Evolutionary conservation across 306 rosid species (phyloP).

Genomic region (Vigna radiata): DNA sequence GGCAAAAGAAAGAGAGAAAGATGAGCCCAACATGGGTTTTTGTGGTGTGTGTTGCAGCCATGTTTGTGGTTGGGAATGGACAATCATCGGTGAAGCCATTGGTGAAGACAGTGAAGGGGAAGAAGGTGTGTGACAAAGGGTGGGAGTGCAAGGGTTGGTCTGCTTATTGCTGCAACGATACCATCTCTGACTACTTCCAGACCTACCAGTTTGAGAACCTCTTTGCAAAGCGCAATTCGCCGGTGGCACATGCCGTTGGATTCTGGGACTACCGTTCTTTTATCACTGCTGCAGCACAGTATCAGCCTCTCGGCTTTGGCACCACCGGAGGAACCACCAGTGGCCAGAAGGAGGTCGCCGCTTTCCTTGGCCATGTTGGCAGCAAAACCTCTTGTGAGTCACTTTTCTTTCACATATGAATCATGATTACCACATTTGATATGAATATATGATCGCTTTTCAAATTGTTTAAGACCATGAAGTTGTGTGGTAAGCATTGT

Average conservation of each 20-base stretch:
- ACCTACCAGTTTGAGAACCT: constrained; percentile 89
- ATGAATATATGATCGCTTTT: too few species aligned
- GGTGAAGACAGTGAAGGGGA: constrained; percentile 78
- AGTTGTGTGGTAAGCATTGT: constrained; percentile 4
- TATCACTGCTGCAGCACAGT: constrained; percentile 71
- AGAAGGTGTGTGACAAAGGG: constrained; percentile 79
- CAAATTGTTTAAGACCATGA: not conserved
- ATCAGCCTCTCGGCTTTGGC: constrained; percentile 87
- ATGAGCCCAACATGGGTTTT: constrained; percentile 56
- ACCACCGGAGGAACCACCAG: constrained; percentile 76
- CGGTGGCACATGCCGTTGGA: constrained; percentile 87
- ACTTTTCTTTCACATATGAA: too few species aligned
- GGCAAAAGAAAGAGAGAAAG: not conserved
- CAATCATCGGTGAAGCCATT: constrained; percentile 53
- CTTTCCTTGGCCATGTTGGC: constrained; percentile 92
- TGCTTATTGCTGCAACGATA: constrained; percentile 77
- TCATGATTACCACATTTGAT: too few species aligned
- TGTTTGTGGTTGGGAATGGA: constrained; percentile 35
- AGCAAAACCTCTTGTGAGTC: constrained; percentile 91
- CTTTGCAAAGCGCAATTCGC: constrained; percentile 75
- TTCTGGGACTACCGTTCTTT: constrained; percentile 93
- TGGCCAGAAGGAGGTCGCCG: constrained; percentile 86
- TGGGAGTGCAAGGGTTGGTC: constrained; percentile 93
- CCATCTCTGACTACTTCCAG: constrained; percentile 73
- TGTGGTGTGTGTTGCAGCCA: constrained; percentile 41